Conservation (phyloP, 2,329 filamentous ascomycete species). For the Xylariaceae sp. region DNA sequence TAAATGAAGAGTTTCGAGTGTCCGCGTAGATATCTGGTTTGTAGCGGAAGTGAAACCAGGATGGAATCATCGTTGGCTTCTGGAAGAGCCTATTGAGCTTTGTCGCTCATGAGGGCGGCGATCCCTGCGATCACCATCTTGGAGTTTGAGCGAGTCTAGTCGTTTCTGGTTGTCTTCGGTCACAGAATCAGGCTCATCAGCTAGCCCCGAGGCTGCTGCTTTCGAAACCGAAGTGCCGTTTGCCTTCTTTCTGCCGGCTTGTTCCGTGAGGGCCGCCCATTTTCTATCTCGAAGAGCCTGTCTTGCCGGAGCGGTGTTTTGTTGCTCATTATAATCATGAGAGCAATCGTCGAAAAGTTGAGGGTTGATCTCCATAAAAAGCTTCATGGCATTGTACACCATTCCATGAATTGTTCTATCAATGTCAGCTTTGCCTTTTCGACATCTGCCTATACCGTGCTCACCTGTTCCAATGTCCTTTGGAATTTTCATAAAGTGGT, state of each 20-base stretch:
- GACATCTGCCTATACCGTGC: constrained; percentile 32
- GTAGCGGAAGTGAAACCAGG: constrained; percentile 17
- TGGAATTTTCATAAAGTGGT: constrained; percentile 96
- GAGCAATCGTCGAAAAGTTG: constrained; percentile 98
- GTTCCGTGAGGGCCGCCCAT: constrained; percentile 85
- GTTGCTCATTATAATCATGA: constrained; percentile 95
- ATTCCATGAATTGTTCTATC: constrained; percentile 95
- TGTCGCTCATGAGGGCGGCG: constrained; percentile 65
- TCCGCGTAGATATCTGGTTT: constrained; percentile 23
- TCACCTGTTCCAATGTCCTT: constrained; percentile 98
- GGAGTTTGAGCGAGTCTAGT: constrained; percentile 86
- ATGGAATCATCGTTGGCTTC: constrained; percentile 54
- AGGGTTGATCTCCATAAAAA: constrained; percentile 99
- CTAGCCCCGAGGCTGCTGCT: constrained; percentile 50
- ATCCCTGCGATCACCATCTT: constrained; percentile 74
- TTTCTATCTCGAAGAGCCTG: constrained; percentile 82
- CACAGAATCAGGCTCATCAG: constrained; percentile 78
- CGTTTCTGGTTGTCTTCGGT: constrained; percentile 85
- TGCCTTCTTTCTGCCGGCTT: constrained; percentile 72
- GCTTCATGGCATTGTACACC: constrained; percentile 99
- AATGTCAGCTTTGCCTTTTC: constrained; percentile 40
- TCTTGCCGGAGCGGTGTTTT: constrained; percentile 87
- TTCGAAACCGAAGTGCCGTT: constrained; percentile 47
- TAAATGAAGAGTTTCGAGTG: constrained; percentile 21
- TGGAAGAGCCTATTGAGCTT: constrained; percentile 61